phyloP scores from a whole-genome alignment of 768 basidiomycete genomes.

The Podaxis mareebaensis region DNA sequence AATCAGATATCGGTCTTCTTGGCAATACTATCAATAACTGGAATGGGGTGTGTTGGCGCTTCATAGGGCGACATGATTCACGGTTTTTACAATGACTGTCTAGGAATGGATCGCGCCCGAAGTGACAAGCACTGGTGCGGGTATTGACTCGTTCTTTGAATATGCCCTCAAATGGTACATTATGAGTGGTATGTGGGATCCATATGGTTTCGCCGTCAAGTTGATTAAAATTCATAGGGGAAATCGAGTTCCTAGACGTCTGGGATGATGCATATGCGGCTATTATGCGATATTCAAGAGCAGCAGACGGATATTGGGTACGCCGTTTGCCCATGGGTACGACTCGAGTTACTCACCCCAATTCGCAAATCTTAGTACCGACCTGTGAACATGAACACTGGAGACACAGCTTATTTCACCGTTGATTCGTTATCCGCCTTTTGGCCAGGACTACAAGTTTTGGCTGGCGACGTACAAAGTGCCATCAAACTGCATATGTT shows the following conservation, averaged over 20 bases:
- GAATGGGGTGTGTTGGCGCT: constrained; percentile 62
- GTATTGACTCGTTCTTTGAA: constrained; percentile 95
- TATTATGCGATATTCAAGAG: constrained; percentile 82
- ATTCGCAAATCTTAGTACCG: constrained; percentile 60
- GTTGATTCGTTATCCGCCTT: constrained; percentile 97
- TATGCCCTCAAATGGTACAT: constrained; percentile 94
- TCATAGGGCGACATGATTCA: background rate
- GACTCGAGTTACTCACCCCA: background rate
- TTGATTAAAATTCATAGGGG: constrained; percentile 44
- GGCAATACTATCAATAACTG: constrained; percentile 87
- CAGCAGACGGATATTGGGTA: constrained; percentile 88
- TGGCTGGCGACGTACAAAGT: constrained; percentile 82
- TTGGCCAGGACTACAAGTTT: constrained; percentile 94
- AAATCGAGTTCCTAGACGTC: constrained; percentile 77
- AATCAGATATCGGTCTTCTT: constrained; percentile 79
- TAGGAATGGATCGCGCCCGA: constrained; percentile 80
- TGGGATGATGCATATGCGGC: constrained; percentile 84
- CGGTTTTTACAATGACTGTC: background rate
- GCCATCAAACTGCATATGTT: constrained; percentile 91
- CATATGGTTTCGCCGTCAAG: background rate
- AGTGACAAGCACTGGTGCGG: constrained; percentile 84
- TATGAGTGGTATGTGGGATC: constrained; percentile 56
- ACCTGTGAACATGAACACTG: constrained; percentile 76
- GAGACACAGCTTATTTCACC: constrained; percentile 72
- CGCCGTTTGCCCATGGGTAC: constrained; percentile 19